Percentiles rank a stretch among this genome's conserved stretches.
Conservation (phyloP, 2,329 filamentous ascomycete species). For the Aulographum hederae region DNA sequence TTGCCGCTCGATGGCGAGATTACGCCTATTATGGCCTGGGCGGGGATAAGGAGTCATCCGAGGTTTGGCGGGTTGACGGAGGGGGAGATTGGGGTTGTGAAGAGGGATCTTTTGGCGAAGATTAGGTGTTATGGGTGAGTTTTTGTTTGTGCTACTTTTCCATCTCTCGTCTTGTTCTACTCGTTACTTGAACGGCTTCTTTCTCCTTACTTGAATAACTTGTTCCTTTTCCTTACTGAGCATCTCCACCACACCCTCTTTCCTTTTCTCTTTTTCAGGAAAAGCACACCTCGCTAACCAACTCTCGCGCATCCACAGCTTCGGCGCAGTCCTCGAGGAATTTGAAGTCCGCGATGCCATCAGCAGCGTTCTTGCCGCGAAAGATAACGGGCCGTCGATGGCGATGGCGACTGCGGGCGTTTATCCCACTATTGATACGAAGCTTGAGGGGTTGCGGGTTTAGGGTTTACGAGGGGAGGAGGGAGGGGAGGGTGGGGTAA, state of each 20-base stretch:
- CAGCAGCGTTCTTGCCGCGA: constrained; percentile 47
- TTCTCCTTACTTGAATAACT: neutral
- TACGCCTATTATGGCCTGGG: constrained; percentile 91
- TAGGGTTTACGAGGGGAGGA: no score
- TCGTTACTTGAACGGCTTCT: neutral
- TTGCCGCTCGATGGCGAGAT: constrained; percentile 70
- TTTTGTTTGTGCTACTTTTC: constrained; percentile 1
- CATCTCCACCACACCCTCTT: no score
- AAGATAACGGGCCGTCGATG: constrained; percentile 17
- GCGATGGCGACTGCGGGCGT: no score
- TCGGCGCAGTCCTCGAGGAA: constrained; percentile 52
- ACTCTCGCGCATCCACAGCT: constrained; percentile 23
- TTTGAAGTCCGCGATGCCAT: constrained; percentile 65
- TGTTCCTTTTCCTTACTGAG: neutral
- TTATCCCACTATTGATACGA: no score
- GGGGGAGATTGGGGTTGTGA: constrained; percentile 53
- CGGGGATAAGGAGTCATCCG: constrained; percentile 57
- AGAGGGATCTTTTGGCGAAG: constrained; percentile 58
- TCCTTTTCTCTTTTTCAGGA: no score
- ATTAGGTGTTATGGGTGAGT: constrained; percentile 83
- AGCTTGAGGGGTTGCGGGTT: no score
- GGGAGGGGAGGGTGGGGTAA: no score
- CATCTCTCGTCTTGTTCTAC: constrained; percentile 1
- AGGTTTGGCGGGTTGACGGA: constrained; percentile 45
- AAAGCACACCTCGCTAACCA: no score